These are phyloP conservation scores for Cordyceps tenuipes DNA, from an alignment of 2,329 filamentous ascomycete species.

Conservation along the genomic window DNA sequence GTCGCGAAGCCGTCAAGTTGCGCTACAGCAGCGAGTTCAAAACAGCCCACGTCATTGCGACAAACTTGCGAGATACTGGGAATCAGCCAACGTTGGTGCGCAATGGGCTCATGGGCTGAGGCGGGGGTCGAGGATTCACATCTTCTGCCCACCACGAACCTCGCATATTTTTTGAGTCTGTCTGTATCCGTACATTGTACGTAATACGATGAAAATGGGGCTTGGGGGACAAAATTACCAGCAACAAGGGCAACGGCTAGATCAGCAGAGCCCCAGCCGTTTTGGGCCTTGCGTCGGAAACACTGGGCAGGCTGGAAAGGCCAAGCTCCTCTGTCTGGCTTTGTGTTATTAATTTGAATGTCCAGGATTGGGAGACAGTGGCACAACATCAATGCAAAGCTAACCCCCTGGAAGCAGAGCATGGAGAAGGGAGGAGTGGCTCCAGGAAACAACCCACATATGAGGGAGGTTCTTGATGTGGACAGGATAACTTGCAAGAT, in stretches of 20 bases:
- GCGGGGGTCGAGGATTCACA: background rate
- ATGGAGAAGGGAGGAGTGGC: background rate
- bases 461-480: background rate
- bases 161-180: background rate
- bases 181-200: background rate
- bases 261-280: slow-evolving; percentile 1
- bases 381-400: background rate
- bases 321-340: no score
- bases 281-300: no score
- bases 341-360: no score
- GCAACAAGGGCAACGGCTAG: background rate
- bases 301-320: no score
- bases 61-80: background rate
- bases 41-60: background rate
- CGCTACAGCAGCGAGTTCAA: background rate
- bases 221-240: background rate
- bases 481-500: background rate
- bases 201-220: background rate
- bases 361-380: background rate
- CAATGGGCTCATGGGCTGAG: background rate
- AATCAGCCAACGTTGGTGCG: background rate
- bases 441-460: background rate
- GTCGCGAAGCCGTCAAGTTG: background rate
- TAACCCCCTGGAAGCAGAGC: no score
- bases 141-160: background rate